Base-by-base conservation (phyloP, 371 early-diverging fungal species). In the Mycotypha africana region DNA sequence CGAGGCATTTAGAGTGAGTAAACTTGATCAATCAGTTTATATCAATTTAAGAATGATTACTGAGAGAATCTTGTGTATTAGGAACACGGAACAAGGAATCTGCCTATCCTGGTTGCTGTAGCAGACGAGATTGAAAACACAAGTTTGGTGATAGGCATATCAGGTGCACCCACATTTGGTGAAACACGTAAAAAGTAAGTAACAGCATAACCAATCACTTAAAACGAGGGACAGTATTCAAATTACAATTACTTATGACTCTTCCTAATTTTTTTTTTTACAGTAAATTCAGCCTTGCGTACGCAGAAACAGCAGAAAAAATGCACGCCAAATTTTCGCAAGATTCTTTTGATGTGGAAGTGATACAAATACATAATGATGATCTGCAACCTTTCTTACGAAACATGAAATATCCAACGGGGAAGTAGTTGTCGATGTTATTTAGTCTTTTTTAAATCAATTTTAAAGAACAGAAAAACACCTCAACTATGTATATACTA, bases 221-320 rank as follows among this genome's bases (percentile, higher is more conserved):
- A n/a, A n/a, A n/a, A n/a, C n/a, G n/a, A n/a, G n/a, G n/a, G n/a
- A n/a, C n/a, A n/a, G n/a, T n/a, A n/a, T n/a, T 15, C 23, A 14
- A 20, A 15, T 30, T 23, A 24, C 11, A 4, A n/a, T 43, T 34
- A 28, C 21, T 15, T 0, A 7, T 41, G 12, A 7, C 9, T 3
- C 10, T 10, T 20, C 19, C 20, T 14, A 38, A 11, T 28, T 9
- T 26, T 51, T n/a, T 17, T 25, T 5, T 23, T 16, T 48, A 17
- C 47, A 89, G 85, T 60, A 76, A 70, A 31, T 88, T 90, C 58
- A 85, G 84, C 5, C 46, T 83, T 21, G 81, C 87, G 16, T 88
- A 89, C 55, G 76, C 82, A 53, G 66, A 70, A 33, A 78, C 86
- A 6, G 88, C 88, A 0, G 49, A 61, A 7, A 62, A 71, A n/a